Evolutionary conservation across 2,329 filamentous ascomycete genomes (phyloP), one percentile per base, ranked within the genome.

Genomic region (Hymenoscyphus albidus): DNA sequence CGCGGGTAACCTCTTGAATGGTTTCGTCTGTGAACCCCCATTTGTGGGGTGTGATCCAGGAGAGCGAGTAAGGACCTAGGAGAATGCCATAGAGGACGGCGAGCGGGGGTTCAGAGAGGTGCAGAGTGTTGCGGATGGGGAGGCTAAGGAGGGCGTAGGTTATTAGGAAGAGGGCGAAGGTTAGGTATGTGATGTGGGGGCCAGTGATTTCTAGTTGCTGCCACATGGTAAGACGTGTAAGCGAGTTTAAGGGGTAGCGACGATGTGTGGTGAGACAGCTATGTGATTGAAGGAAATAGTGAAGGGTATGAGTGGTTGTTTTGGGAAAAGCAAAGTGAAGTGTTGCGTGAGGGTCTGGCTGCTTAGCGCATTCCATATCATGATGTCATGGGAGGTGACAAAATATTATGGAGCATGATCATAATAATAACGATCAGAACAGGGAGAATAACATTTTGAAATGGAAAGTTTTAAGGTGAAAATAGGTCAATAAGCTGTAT

Each of bases 21-120:
- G 89, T 86, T 69, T 87, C 82, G 71, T 90, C 88, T 56, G 85
- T 81, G 66, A 89, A 88, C 40, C 87, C 87, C 87, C 87, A 90
- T 59, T 79, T 76, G 62, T 76, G 63, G 32, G 82, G 87, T 69
- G 87, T 81, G 71, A 90, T 87, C 18, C 89, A 77, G 69, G 87
- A 80, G 51, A 88, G 85, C 2, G 84, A 86, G 77, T 89, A 85
- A 3, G 87, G 88, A 1, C 88, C 88, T 68, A 90, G 89, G 62
- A 90, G 88, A 75, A 90, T 87, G 68, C 88, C 87, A 73, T 86
- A 89, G 13, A 90, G 76, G 0, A 88, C 89, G n/a, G 87, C 88
- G 18, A 72, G 83, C 76, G 63, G 84, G 79, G 68, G 84, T 76
- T 86, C 84, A 65, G 84, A 84, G 68, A 87, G 83, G 77, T 86